phyloP scores from a whole-genome alignment of 2,329 filamentous ascomycete genomes.

The Neophaeococcomyces aloes region DNA sequence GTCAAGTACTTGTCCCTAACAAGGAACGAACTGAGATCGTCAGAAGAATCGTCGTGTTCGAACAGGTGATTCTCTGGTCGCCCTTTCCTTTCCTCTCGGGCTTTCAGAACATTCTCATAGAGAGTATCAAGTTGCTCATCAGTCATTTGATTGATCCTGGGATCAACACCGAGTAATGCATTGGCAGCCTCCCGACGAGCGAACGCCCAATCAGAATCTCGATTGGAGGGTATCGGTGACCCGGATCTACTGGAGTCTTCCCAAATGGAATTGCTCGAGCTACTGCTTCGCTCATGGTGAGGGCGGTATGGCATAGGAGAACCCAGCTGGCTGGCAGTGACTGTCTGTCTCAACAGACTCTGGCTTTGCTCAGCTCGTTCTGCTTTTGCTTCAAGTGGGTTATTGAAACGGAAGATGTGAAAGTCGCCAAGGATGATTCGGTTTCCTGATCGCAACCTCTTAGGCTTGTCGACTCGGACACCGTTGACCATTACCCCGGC shows the following conservation, averaged over 20 bases:
- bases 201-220: conserved; percentile 90
- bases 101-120: conserved; percentile 87
- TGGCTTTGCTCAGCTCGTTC: conserved; percentile 66
- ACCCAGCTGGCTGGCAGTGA: conserved; percentile 53
- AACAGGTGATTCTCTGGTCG: conserved; percentile 45
- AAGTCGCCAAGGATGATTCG: conserved; percentile 95
- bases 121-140: conserved; percentile 90
- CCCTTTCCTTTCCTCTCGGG: conserved; percentile 72
- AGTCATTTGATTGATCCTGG: conserved; percentile 78
- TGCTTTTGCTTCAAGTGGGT: conserved; percentile 87
- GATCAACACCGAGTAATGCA: conserved; percentile 78
- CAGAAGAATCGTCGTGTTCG: conserved; percentile 65
- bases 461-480: conserved; percentile 74
- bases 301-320: conserved; percentile 53
- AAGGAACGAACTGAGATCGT: conserved; percentile 79
- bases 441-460: conserved; percentile 79
- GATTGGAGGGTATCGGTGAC: conserved; percentile 60
- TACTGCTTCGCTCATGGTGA: conserved; percentile 69
- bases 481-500: conserved; percentile 98
- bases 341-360: conserved; percentile 75
- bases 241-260: conserved; percentile 65
- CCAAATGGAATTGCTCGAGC: conserved; percentile 66
- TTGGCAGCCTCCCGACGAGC: conserved; percentile 87
- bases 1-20: conserved; percentile 92
- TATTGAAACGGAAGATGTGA: conserved; percentile 97